Evolutionary conservation across 495 filamentous ascomycete genomes (phyloP).

Genomic region (Penicillium macrosclerotiorum): DNA sequence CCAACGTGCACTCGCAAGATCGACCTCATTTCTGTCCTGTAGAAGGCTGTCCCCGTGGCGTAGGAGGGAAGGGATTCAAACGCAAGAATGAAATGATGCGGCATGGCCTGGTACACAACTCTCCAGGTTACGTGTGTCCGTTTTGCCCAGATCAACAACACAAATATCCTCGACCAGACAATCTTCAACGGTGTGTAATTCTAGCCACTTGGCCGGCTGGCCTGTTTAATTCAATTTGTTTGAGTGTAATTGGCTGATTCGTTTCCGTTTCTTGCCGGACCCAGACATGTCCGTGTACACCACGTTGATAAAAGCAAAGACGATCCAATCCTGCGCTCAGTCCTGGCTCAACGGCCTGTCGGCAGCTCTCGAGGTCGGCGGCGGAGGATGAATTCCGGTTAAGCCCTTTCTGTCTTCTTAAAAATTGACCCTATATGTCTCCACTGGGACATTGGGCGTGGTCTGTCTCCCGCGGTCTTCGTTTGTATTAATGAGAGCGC

Average conservation of each 20-base stretch:
- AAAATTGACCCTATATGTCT: too few species aligned
- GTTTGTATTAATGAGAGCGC: too few species aligned
- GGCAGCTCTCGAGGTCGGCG: slow-evolving; percentile 81
- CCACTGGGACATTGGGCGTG: too few species aligned
- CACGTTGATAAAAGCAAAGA: slow-evolving; percentile 85
- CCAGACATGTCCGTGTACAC: slow-evolving; percentile 83
- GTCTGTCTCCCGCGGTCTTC: slow-evolving; percentile 6
- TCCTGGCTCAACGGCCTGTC: slow-evolving; percentile 78
- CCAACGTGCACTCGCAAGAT: slow-evolving; percentile 90
- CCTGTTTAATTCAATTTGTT: too few species aligned
- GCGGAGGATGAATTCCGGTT: slow-evolving; percentile 50
- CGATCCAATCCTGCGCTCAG: slow-evolving; percentile 73
- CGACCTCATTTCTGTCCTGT: slow-evolving; percentile 92
- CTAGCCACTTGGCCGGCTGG: not conserved
- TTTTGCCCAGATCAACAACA: slow-evolving; percentile 96
- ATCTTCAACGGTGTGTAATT: slow-evolving; percentile 79
- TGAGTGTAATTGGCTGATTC: too few species aligned
- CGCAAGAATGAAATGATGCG: slow-evolving; percentile 99
- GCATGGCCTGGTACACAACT: slow-evolving; percentile 92
- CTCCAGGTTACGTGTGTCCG: slow-evolving; percentile 94
- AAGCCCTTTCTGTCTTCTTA: slow-evolving; percentile 20
- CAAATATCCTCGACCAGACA: slow-evolving; percentile 94
- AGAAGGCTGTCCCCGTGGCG: slow-evolving; percentile 69
- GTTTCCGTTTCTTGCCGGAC: too few species aligned
- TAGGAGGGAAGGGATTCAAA: slow-evolving; percentile 94